These are phyloP conservation scores for Phytophthora macrochlamydospora DNA, from an alignment of 352 stramenopile species.

Conservation along the genomic window DNA sequence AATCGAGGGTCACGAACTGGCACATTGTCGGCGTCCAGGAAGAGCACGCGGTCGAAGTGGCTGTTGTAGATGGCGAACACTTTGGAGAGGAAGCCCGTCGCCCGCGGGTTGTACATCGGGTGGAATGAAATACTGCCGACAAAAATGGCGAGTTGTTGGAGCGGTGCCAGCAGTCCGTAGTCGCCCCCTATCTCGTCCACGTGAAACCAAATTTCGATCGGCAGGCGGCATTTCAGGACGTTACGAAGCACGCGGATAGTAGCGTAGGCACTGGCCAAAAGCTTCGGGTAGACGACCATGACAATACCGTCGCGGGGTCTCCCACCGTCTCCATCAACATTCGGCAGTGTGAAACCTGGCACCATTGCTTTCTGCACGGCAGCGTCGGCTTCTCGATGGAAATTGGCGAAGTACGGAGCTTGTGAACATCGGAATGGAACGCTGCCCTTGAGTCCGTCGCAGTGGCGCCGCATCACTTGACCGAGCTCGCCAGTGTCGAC, in stretches of 20 bases:
- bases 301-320: slow-evolving; percentile 34
- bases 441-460: slow-evolving; percentile 19
- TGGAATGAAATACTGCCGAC: slow-evolving; percentile 21
- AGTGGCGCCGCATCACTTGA: slow-evolving; percentile 32
- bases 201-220: slow-evolving; percentile 53
- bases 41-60: slow-evolving; percentile 39
- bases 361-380: slow-evolving; percentile 3
- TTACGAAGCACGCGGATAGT: slow-evolving; percentile 29
- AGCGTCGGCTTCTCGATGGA: slow-evolving; percentile 12
- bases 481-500: slow-evolving; percentile 20
- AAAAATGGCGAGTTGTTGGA: slow-evolving; percentile 23
- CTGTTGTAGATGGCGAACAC: slow-evolving; percentile 47
- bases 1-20: slow-evolving; percentile 44
- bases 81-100: slow-evolving; percentile 45
- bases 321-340: neutral
- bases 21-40: slow-evolving; percentile 60
- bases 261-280: slow-evolving; percentile 39
- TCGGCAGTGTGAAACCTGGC: slow-evolving; percentile 9
- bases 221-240: slow-evolving; percentile 37
- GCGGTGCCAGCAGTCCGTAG: neutral
- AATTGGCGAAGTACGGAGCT: slow-evolving; percentile 37
- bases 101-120: slow-evolving; percentile 24
- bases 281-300: slow-evolving; percentile 47
- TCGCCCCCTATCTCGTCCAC: slow-evolving; percentile 22
- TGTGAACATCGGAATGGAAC: slow-evolving; percentile 40